Percentiles rank a stretch among this genome's conserved stretches.
Evolutionary conservation across 257 asterid genomes (phyloP).

Genomic region (Gynochthodes officinalis): DNA sequence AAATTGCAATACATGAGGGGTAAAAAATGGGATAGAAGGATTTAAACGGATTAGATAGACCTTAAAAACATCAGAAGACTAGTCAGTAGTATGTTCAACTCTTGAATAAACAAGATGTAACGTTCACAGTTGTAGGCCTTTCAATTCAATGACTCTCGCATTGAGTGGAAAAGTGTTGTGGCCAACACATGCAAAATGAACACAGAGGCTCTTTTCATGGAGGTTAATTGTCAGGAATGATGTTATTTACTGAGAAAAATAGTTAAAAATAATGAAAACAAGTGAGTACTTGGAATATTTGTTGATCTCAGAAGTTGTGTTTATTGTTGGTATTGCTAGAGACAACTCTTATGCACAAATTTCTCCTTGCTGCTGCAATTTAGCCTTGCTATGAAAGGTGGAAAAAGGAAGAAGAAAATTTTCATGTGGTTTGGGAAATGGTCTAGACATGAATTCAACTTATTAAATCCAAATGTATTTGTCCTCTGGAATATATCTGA

Average conservation of each 20-base stretch:
- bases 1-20: no score
- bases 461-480: no score
- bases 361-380: neutral
- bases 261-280: no score
- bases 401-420: neutral
- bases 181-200: neutral
- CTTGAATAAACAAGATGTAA: neutral
- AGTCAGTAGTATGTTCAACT: neutral
- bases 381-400: neutral
- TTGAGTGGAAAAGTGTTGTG: no score
- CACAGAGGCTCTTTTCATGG: neutral
- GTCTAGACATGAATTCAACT: neutral
- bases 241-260: no score
- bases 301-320: neutral
- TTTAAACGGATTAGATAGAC: neutral
- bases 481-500: neutral
- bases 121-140: neutral
- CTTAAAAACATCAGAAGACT: neutral
- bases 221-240: neutral
- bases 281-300: neutral
- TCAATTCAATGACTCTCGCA: neutral
- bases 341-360: neutral
- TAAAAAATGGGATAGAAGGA: neutral
- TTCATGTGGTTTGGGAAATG: neutral
- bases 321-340: neutral